Conservation (phyloP, 2,329 filamentous ascomycete species). For the Ploettnerulaceae sp. region DNA sequence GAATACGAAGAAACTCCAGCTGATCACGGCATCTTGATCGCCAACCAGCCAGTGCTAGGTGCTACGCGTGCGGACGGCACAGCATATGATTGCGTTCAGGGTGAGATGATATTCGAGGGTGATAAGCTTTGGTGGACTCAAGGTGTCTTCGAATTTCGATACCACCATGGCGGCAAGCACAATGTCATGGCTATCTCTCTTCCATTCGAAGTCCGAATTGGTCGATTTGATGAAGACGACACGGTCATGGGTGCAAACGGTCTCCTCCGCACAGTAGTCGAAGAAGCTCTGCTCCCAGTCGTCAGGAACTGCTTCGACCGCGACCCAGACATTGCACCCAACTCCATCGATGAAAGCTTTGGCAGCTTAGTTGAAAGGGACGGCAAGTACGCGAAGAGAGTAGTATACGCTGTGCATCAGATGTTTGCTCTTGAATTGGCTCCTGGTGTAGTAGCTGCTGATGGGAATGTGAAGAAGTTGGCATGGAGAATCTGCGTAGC, state of each 20-base stretch:
- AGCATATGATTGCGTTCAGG: conserved; percentile 58
- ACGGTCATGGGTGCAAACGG: conserved; percentile 45
- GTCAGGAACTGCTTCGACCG: conserved; percentile 90
- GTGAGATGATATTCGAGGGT: conserved; percentile 82
- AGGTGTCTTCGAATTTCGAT: conserved; percentile 93
- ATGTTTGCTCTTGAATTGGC: conserved; percentile 98
- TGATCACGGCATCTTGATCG: conserved; percentile 70
- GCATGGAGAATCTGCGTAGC: conserved; percentile 95
- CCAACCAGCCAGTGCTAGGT: conserved; percentile 54
- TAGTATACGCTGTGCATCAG: conserved; percentile 90
- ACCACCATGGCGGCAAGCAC: conserved; percentile 90
- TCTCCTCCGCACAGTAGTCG: conserved; percentile 64
- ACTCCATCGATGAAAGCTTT: conserved; percentile 73
- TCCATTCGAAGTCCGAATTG: conserved; percentile 85
- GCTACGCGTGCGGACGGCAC: conserved; percentile 41
- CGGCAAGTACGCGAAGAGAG: conserved; percentile 79
- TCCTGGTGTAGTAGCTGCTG: conserved; percentile 83
- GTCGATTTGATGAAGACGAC: conserved; percentile 73
- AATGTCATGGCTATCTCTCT: conserved; percentile 91
- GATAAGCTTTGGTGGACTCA: conserved; percentile 98
- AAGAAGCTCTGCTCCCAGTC: conserved; percentile 72
- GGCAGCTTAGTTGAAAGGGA: conserved; percentile 81
- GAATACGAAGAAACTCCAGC: conserved; percentile 70
- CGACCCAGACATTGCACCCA: conserved; percentile 84
- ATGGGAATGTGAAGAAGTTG: conserved; percentile 84